These are phyloP conservation scores for Lecanicillium sp. DNA, from an alignment of 2,329 filamentous ascomycete genomes.

Conservation along the genomic window DNA sequence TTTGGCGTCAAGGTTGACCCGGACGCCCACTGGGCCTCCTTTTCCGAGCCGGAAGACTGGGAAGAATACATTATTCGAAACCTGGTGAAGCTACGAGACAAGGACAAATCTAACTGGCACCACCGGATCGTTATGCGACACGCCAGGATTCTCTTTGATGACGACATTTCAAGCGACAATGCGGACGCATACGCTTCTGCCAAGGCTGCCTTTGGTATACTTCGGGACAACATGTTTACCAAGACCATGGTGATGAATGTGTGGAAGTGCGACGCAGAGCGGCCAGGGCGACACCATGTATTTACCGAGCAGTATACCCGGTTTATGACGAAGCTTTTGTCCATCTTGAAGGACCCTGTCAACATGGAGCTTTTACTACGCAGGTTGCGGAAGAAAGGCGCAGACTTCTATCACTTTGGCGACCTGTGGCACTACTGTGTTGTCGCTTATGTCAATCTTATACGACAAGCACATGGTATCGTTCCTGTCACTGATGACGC, in stretches of 20 bases:
- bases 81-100: slow-evolving; percentile 46
- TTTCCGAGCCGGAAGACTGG: slow-evolving; percentile 47
- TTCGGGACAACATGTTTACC: slow-evolving; percentile 68
- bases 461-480: slow-evolving; percentile 41
- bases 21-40: slow-evolving; percentile 25
- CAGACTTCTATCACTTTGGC: slow-evolving; percentile 60
- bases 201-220: slow-evolving; percentile 70
- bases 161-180: slow-evolving; percentile 26
- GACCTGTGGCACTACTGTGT: slow-evolving; percentile 53
- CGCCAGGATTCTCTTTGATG: slow-evolving; percentile 45
- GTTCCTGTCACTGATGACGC: slow-evolving; percentile 39
- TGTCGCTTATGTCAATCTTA: slow-evolving; percentile 42
- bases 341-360: slow-evolving; percentile 63
- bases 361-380: slow-evolving; percentile 73
- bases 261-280: slow-evolving; percentile 86
- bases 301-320: slow-evolving; percentile 82
- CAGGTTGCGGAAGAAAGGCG: slow-evolving; percentile 71
- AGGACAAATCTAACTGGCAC: slow-evolving; percentile 93
- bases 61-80: slow-evolving; percentile 45
- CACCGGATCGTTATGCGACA: slow-evolving; percentile 81
- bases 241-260: slow-evolving; percentile 94
- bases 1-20: slow-evolving; percentile 31
- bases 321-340: slow-evolving; percentile 69
- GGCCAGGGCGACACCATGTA: slow-evolving; percentile 78
- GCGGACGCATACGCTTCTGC: slow-evolving; percentile 54